Base-by-base conservation (phyloP, 23 red algal species). In the Agarophyton chilense region DNA sequence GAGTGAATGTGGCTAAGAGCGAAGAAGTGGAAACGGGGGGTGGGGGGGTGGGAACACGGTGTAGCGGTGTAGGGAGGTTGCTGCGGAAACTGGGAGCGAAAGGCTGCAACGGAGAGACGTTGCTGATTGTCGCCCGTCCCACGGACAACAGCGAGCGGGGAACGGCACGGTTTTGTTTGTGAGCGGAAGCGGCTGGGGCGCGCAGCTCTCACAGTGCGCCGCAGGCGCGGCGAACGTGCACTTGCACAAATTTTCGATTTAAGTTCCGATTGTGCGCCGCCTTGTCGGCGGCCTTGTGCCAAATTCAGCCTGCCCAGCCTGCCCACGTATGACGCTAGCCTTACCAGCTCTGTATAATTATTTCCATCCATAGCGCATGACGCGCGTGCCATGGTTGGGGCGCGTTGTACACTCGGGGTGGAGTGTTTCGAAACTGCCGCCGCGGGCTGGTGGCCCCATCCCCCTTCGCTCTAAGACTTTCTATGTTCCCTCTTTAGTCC, bases 101-200 rank as follows among this genome's bases (percentile, higher is more conserved):
- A 47, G 39, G 68, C 38, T 45, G 24, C 68, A 74, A 74, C 68
- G 68, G 68, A 74, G 68, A 74, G 68, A 74, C 68, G 38, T 74
- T 43, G 68, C 68, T 46, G 68, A 74, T 21, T 46, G 68, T 61
- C 29, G 25, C 13, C 31, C 60, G 60, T 36, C 5, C 29, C 29
- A 17, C 29, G 24, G n/a, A 33, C 68, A 12, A 17, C 21, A 38
- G 68, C 40, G 43, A 74, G 43, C 68, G 43, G 68, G 43, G 68
- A 74, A 39, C 68, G 68, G 8, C 38, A 13, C 43, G 68, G 10
- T 46, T 43, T 74, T 74, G 68, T 43, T 74, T 74, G 68, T 45
- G 43, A 16, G 24, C 68, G 34, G 68, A 29, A 39, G 68, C 68
- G 43, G 68, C 40, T 74, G 68, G 19, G 38, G 43, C 40, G 26